Percentiles rank a stretch among this genome's conserved stretches.
Evolutionary conservation across 2,329 filamentous ascomycete species (phyloP).

Genomic region (Fonsecaea pedrosoi): DNA sequence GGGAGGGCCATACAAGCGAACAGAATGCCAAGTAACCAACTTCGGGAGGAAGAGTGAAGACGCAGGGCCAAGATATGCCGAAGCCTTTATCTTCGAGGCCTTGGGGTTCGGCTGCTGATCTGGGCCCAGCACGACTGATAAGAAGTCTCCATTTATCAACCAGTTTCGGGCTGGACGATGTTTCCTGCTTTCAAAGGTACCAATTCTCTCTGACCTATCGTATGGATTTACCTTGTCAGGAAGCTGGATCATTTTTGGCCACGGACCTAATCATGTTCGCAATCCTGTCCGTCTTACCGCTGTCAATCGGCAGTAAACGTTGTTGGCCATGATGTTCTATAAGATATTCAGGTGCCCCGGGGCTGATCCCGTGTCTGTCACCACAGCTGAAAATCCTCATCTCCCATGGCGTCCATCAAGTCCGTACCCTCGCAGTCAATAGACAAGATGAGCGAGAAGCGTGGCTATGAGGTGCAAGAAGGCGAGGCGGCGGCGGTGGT

Average conservation of each 20-base stretch:
- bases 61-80: background rate
- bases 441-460: background rate
- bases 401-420: background rate
- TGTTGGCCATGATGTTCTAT: background rate
- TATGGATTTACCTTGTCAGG: slow-evolving; percentile 3
- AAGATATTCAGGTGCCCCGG: background rate
- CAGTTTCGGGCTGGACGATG: background rate
- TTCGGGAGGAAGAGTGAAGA: background rate
- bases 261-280: background rate
- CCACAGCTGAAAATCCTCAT: background rate
- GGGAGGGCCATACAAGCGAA: background rate
- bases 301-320: background rate
- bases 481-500: background rate
- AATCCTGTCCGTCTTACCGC: background rate
- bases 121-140: background rate
- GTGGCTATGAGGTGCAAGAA: slow-evolving; percentile 5
- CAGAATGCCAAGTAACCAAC: background rate
- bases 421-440: background rate
- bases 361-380: background rate
- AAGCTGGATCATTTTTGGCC: background rate
- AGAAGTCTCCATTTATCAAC: slow-evolving; percentile 4
- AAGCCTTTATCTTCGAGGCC: background rate
- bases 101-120: background rate
- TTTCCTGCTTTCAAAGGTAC: background rate
- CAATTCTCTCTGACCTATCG: background rate